These are phyloP conservation scores for Russula olivacea DNA, from an alignment of 768 basidiomycete species.

Conservation along the genomic window DNA sequence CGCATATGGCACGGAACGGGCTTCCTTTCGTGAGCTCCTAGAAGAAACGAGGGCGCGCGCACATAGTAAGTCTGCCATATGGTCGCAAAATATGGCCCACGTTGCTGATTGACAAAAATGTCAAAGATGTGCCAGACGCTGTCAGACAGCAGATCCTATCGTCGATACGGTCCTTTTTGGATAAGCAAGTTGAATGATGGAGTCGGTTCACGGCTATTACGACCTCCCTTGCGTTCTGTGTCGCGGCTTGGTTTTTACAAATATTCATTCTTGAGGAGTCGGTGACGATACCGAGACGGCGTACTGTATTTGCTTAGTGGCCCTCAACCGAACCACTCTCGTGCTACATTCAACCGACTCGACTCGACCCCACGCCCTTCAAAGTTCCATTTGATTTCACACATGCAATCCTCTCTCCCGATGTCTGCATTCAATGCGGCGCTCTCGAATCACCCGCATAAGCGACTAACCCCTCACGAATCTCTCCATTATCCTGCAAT, in stretches of 20 bases:
- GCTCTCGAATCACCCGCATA: too few relatives aligned
- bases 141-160: slow-evolving; percentile 16
- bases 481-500: too few relatives aligned
- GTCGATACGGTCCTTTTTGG: slow-evolving; percentile 15
- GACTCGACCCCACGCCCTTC: too few relatives aligned
- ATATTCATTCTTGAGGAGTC: slow-evolving; percentile 1
- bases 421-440: too few relatives aligned
- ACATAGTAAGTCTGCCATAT: slow-evolving; percentile 4
- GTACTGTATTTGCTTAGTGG: too few relatives aligned
- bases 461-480: neutral
- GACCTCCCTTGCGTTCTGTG: neutral
- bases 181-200: slow-evolving; percentile 18
- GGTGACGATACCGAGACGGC: neutral
- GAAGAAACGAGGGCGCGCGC: slow-evolving; percentile 1
- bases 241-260: neutral
- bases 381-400: too few relatives aligned
- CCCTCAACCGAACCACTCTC: too few relatives aligned
- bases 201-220: neutral
- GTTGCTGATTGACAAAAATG: neutral
- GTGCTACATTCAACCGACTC: too few relatives aligned
- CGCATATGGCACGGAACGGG: slow-evolving; percentile 4
- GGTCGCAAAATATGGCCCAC: neutral
- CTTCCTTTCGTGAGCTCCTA: slow-evolving; percentile 20
- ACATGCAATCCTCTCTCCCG: too few relatives aligned
- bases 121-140: slow-evolving; percentile 13